Evolutionary conservation across 2,329 filamentous ascomycete genomes (phyloP).

Genomic region (Scolecobasidium constrictum): DNA sequence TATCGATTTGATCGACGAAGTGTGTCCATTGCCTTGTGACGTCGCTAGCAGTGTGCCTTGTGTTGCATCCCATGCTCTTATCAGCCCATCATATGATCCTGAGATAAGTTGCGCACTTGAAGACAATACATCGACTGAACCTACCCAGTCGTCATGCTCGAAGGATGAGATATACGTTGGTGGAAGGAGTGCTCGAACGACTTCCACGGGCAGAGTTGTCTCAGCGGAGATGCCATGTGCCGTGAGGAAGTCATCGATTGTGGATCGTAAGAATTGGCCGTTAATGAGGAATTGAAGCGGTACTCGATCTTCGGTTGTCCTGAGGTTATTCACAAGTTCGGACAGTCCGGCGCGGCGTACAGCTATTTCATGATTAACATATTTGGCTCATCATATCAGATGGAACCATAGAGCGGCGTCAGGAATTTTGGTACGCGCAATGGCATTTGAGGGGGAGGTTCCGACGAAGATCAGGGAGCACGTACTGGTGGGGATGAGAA

Average conservation of each 20-base stretch:
- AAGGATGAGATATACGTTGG: slow-evolving; percentile 85
- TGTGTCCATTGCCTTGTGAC: slow-evolving; percentile 59
- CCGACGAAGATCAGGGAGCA: slow-evolving; percentile 9
- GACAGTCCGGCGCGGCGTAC: slow-evolving; percentile 50
- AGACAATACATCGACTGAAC: slow-evolving; percentile 72
- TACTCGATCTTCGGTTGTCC: slow-evolving; percentile 50
- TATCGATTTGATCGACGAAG: slow-evolving; percentile 66
- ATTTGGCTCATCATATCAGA: no score
- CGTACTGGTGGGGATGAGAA: slow-evolving; percentile 47
- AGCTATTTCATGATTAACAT: slow-evolving; percentile 23
- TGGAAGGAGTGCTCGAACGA: slow-evolving; percentile 82
- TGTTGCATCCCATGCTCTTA: slow-evolving; percentile 82
- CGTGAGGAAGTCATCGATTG: slow-evolving; percentile 81
- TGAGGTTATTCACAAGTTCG: slow-evolving; percentile 50
- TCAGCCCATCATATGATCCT: slow-evolving; percentile 81
- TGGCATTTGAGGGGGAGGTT: not conserved
- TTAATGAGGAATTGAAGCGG: slow-evolving; percentile 95
- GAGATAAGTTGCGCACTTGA: slow-evolving; percentile 70
- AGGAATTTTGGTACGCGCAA: not conserved
- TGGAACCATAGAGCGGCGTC: not conserved
- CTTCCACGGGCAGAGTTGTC: slow-evolving; percentile 78
- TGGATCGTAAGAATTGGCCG: slow-evolving; percentile 80
- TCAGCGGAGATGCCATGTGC: slow-evolving; percentile 81
- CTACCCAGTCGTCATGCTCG: slow-evolving; percentile 96
- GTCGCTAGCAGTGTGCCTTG: slow-evolving; percentile 67